Conservation (phyloP, 1,139 yeast species). For the Magnusiomyces fungicola region DNA sequence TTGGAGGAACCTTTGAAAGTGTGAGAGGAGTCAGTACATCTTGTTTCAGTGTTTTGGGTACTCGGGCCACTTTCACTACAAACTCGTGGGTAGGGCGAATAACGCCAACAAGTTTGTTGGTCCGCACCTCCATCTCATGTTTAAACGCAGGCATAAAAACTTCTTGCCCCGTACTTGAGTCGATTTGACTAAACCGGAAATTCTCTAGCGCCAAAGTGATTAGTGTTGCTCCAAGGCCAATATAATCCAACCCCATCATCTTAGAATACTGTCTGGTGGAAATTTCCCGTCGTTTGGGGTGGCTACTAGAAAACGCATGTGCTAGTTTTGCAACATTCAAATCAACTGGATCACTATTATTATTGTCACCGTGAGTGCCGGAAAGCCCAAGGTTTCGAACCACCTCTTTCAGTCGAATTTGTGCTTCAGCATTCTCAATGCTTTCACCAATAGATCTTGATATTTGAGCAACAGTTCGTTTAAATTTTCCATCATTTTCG, state of each 20-base stretch:
- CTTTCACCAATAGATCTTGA: constrained; percentile 8
- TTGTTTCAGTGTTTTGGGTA: constrained; percentile 30
- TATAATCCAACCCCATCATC: constrained; percentile 44
- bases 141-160: constrained; percentile 67
- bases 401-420: not conserved
- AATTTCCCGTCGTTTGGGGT: not conserved
- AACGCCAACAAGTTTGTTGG: constrained; percentile 69
- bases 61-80: constrained; percentile 49
- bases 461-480: not conserved
- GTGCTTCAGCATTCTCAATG: constrained; percentile 12
- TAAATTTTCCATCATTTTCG: not conserved
- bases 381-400: not conserved
- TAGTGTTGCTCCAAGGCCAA: constrained; percentile 70
- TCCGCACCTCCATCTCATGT: constrained; percentile 65
- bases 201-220: constrained; percentile 51
- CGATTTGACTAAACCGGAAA: constrained; percentile 53
- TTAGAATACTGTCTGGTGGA: constrained; percentile 18
- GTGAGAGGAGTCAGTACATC: constrained; percentile 26
- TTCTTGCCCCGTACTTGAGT: constrained; percentile 45
- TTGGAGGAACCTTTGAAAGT: constrained; percentile 77
- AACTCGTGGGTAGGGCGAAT: constrained; percentile 62
- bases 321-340: not conserved
- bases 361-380: not conserved
- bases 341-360: constrained; percentile 21
- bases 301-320: not conserved